phyloP scores from a whole-genome alignment of 345 rosid species.

The Acer campestre region DNA sequence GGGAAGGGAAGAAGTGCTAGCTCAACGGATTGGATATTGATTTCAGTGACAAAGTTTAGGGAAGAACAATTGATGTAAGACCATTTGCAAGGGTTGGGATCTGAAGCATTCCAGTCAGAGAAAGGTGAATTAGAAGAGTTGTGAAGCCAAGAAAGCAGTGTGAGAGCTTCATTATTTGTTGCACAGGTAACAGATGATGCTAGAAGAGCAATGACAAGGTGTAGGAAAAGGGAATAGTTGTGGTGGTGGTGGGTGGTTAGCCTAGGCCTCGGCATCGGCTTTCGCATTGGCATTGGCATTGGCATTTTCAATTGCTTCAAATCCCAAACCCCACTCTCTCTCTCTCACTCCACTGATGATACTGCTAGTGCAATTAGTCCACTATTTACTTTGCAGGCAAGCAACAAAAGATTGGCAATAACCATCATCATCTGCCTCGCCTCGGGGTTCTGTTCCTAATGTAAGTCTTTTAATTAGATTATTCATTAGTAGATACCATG shows the following conservation, averaged over 20 bases:
- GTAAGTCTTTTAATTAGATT: constrained; percentile 24
- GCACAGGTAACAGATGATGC: constrained; percentile 21
- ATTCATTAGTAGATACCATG: constrained; percentile 58
- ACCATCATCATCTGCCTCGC: constrained; percentile 36
- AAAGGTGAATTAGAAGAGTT: constrained; percentile 37
- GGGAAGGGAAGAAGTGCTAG: constrained; percentile 65
- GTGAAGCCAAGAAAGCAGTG: constrained; percentile 59
- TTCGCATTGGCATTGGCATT: constrained; percentile 58
- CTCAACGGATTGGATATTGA: constrained; percentile 55
- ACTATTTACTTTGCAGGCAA: constrained; percentile 44
- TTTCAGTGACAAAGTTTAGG: constrained; percentile 49
- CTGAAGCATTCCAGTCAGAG: constrained; percentile 61
- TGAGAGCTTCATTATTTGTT: constrained; percentile 46
- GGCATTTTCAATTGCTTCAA: constrained; percentile 70
- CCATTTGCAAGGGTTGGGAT: constrained; percentile 71
- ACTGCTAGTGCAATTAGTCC: constrained; percentile 11
- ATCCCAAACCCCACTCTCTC: constrained; percentile 60
- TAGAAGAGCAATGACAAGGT: constrained; percentile 30
- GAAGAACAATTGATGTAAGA: constrained; percentile 59
- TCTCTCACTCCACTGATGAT: constrained; percentile 18
- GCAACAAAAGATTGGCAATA: constrained; percentile 49
- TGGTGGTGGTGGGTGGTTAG: constrained; percentile 23
- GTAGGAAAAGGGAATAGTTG: constrained; percentile 22
- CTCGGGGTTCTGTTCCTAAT: constrained; percentile 72
- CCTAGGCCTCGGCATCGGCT: constrained; percentile 54